Conservation (phyloP, 2,329 filamentous ascomycete species). For the Xylariomycetidae sp. region DNA sequence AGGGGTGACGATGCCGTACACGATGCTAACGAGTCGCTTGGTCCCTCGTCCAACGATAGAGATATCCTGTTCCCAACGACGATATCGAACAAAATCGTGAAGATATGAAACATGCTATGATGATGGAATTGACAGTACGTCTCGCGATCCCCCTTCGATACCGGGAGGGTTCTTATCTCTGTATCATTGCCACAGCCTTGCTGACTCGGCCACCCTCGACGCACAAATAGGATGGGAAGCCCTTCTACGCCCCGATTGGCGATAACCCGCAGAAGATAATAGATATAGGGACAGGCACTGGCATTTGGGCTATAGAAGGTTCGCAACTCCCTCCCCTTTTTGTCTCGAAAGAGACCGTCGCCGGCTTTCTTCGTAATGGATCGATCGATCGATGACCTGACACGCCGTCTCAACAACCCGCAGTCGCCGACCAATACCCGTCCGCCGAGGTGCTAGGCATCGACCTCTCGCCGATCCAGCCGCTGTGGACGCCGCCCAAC, state of each 20-base stretch:
- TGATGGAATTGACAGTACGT: slow-evolving; percentile 28
- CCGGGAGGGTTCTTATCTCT: background rate
- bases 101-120: slow-evolving; percentile 33
- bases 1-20: slow-evolving; percentile 1
- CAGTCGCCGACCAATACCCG: slow-evolving; percentile 12
- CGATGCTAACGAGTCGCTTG: background rate
- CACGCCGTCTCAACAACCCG: no score
- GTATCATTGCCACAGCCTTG: background rate
- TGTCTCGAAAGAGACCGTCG: no score
- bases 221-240: slow-evolving; percentile 7
- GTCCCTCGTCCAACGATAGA: background rate
- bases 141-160: background rate
- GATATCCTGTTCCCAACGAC: slow-evolving; percentile 32
- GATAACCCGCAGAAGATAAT: slow-evolving; percentile 15
- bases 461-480: slow-evolving; percentile 20
- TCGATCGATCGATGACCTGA: no score
- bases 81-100: slow-evolving; percentile 35
- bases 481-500: slow-evolving; percentile 40
- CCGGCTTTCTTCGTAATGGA: no score
- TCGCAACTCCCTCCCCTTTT: slow-evolving; percentile 25
- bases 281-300: slow-evolving; percentile 34
- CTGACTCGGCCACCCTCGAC: no score
- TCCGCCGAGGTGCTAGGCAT: slow-evolving; percentile 16
- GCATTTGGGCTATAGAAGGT: slow-evolving; percentile 52
- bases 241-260: slow-evolving; percentile 14